Base-by-base conservation (phyloP, 768 basidiomycete genomes). In the Coprinellus micaceus region DNA sequence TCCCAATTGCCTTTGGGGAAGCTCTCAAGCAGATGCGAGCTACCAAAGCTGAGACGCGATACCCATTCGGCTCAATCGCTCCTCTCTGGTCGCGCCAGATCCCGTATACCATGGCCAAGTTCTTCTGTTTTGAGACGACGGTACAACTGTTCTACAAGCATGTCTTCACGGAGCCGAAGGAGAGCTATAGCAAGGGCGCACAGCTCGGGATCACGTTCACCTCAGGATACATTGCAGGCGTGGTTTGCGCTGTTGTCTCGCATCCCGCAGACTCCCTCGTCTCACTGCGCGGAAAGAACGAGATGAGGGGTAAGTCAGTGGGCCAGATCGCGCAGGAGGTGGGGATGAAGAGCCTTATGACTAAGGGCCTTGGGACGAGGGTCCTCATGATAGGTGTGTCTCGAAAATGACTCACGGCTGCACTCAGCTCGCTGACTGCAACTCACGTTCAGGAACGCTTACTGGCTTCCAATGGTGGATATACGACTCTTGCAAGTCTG, bases 51-150 rank as follows among this genome's bases (percentile, higher is more conserved):
- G 88, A 91, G 61, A 90, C 89, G 44, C 86, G 89, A 64, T 92
- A 80, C 75, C 90, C 90, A 64, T 91, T 92, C 72, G 90, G 90
- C 59, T 92, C 90, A 50, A 71, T 92, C 65, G 84, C 88, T 41
- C 90, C 90, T 53, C 84, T 92, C 43, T 92, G 90, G 90, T 92
- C 90, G 40, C 89, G 90, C 69, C 90, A 96, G 89, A 94, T 96
- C 66, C 94, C 94, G 53, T 97, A 97, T 81, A 97, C 94, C 66
- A 95, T 97, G 94, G 94, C 94, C 79, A 97, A 97, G 77, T 97
- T 97, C 84, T 92, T 84, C 84, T 93, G 91, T 83, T 95, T 87
- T 71, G 92, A 94, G 72, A 86, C 87, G 80, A 89, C 89, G 63
- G 91, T 89, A 69, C 80, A 85, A 66, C 70, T 89, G 63, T 94